These are phyloP conservation scores for Anthoceros angustus DNA, from an alignment of 225 moss, liverwort and hornwort species.

Conservation along the genomic window DNA sequence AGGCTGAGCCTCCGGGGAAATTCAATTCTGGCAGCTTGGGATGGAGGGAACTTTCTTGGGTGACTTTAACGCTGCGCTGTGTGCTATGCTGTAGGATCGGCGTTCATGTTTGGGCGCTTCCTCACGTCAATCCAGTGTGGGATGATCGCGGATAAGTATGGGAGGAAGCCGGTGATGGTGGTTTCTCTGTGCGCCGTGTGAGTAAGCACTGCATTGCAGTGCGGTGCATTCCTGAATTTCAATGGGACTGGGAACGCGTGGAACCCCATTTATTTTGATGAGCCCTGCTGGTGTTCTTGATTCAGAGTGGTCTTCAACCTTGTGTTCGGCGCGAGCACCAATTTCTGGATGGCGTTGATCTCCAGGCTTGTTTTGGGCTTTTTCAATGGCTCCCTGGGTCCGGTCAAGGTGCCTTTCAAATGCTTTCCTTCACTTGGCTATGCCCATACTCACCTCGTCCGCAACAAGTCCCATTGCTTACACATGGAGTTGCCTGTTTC, in stretches of 20 bases:
- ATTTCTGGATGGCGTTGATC: constrained; percentile 55
- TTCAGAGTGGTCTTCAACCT: constrained; percentile 62
- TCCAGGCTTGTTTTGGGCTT: constrained; percentile 53
- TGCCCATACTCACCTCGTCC: not conserved
- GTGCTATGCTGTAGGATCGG: constrained; percentile 35
- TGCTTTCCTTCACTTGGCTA: not conserved
- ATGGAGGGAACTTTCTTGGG: not conserved
- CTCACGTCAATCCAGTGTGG: constrained; percentile 58
- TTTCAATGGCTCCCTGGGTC: constrained; percentile 76
- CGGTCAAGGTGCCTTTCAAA: constrained; percentile 43
- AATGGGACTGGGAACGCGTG: not conserved
- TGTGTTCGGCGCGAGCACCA: constrained; percentile 46
- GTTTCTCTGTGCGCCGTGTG: constrained; percentile 58
- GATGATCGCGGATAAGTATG: constrained; percentile 70
- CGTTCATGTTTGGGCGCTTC: constrained; percentile 75
- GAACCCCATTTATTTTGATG: not conserved
- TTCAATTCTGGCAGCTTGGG: not conserved
- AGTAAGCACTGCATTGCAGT: constrained; percentile 16
- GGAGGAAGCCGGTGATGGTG: constrained; percentile 50
- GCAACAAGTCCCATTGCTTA: not conserved
- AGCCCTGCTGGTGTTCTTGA: constrained; percentile 1
- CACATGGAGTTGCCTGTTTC: not conserved
- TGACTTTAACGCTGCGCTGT: constrained; percentile 7
- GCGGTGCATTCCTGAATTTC: not conserved
- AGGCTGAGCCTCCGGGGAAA: no score